phyloP scores from a whole-genome alignment of 805 yeast species.

The Lachancea waltii region DNA sequence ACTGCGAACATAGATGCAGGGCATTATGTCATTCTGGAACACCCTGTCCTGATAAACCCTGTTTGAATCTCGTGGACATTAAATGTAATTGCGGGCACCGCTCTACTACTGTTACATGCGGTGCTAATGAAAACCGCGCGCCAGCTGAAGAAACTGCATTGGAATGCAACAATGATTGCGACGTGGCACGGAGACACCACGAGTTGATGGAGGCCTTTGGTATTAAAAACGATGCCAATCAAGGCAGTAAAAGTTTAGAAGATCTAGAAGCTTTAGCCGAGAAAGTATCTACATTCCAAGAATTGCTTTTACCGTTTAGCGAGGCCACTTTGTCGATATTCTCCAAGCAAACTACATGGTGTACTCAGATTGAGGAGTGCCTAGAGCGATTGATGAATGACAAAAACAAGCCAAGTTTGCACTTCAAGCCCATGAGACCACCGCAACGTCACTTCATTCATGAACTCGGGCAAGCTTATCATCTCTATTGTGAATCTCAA shows the following conservation, averaged over 20 bases:
- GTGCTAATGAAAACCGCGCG: constrained; percentile 36
- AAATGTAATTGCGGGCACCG: constrained; percentile 62
- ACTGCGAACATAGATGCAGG: constrained; percentile 66
- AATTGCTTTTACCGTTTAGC: constrained; percentile 35
- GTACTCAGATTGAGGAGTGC: constrained; percentile 51
- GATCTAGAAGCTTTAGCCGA: constrained; percentile 19
- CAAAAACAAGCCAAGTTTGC: constrained; percentile 37
- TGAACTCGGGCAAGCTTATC: constrained; percentile 53
- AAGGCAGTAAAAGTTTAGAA: constrained; percentile 10
- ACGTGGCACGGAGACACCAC: constrained; percentile 49
- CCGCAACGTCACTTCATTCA: constrained; percentile 69
- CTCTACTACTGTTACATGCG: constrained; percentile 46
- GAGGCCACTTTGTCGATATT: constrained; percentile 43
- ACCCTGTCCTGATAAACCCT: constrained; percentile 49
- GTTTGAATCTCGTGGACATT: constrained; percentile 45
- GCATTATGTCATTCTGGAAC: constrained; percentile 56
- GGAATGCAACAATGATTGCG: constrained; percentile 70
- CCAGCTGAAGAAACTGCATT: constrained; percentile 36
- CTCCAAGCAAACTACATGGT: constrained; percentile 58
- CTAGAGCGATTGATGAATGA: constrained; percentile 44
- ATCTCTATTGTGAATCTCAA: constrained; percentile 62
- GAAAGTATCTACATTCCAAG: constrained; percentile 24
- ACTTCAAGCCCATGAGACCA: constrained; percentile 67
- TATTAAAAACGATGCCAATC: constrained; percentile 9
- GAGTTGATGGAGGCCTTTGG: constrained; percentile 60